Percentiles rank a stretch among this genome's conserved stretches.
Evolutionary conservation across 2,329 filamentous ascomycete species (phyloP).

Genomic region (Calonectria crousiana): DNA sequence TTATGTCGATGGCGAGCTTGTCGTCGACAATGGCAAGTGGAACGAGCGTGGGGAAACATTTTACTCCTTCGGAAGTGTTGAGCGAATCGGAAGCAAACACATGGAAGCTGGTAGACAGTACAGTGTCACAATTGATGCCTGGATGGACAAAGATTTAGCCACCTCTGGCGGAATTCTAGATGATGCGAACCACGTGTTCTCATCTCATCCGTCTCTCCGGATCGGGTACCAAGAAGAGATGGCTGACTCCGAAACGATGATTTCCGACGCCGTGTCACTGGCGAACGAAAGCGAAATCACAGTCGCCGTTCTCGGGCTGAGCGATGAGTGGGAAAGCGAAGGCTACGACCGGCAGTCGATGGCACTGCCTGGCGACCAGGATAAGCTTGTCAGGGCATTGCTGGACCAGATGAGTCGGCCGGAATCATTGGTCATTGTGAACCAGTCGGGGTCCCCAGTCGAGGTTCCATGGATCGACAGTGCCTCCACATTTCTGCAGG

Average conservation of each 20-base stretch:
- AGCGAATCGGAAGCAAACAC: not conserved
- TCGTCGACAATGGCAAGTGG: slow-evolving; percentile 21
- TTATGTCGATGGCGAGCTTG: slow-evolving; percentile 11
- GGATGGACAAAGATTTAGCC: not conserved
- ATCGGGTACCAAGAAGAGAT: slow-evolving; percentile 26
- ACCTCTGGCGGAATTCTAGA: not conserved
- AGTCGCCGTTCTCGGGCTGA: slow-evolving; percentile 25
- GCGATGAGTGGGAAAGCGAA: slow-evolving; percentile 35
- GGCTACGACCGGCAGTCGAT: slow-evolving; percentile 29
- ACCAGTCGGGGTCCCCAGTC: slow-evolving; percentile 30
- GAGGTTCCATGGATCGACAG: slow-evolving; percentile 22
- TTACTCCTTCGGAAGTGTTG: slow-evolving; percentile 24
- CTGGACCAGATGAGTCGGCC: not conserved
- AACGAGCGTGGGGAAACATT: slow-evolving; percentile 13
- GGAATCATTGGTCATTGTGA: slow-evolving; percentile 26
- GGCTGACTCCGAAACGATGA: not conserved
- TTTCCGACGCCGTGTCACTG: slow-evolving; percentile 19
- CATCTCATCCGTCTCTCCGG: slow-evolving; percentile 27
- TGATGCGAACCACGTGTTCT: slow-evolving; percentile 18
- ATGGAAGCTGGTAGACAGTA: slow-evolving; percentile 4
- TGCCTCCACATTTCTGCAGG: slow-evolving; percentile 12
- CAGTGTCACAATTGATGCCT: not conserved
- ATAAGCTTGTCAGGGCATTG: slow-evolving; percentile 13
- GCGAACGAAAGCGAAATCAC: slow-evolving; percentile 25
- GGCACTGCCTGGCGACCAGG: slow-evolving; percentile 24